Evolutionary conservation across 225 moss, liverwort and hornwort species (phyloP).

Genomic region (Straminergon stramineum): DNA sequence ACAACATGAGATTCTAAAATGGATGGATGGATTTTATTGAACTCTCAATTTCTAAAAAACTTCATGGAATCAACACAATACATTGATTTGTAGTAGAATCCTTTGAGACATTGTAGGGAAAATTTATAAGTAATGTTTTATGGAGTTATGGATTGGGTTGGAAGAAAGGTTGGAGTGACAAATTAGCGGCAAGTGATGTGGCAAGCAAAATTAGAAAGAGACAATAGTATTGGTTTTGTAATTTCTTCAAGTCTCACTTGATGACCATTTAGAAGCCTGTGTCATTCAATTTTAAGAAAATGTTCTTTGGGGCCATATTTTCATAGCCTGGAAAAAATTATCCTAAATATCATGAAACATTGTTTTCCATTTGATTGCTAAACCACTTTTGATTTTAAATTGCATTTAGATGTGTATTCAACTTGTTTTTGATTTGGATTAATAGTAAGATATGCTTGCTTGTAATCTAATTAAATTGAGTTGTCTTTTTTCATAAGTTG

Average conservation of each 20-base stretch:
- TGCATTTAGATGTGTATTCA: not conserved
- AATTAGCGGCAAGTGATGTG: accelerated
- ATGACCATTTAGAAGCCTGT: accelerated
- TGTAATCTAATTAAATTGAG: not conserved
- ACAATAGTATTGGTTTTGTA: accelerated
- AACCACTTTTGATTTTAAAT: not conserved
- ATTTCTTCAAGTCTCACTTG: not conserved
- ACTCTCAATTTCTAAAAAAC: not conserved
- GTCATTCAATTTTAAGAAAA: not conserved
- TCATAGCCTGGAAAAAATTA: accelerated
- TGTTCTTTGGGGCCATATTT: accelerated
- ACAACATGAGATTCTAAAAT: no score
- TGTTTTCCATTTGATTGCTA: no score
- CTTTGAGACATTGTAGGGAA: accelerated
- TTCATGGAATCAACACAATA: no score
- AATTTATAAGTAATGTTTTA: not conserved
- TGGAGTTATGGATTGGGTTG: accelerated
- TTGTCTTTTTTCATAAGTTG: not conserved
- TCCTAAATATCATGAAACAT: not conserved
- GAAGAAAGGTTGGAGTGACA: accelerated
- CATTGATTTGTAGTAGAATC: accelerated
- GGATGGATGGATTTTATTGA: not conserved
- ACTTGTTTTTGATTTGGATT: not conserved
- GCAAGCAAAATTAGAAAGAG: not conserved
- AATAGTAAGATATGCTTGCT: not conserved